Evolutionary conservation across 805 yeast genomes (phyloP).

Genomic region (Candida palmyrensis): DNA sequence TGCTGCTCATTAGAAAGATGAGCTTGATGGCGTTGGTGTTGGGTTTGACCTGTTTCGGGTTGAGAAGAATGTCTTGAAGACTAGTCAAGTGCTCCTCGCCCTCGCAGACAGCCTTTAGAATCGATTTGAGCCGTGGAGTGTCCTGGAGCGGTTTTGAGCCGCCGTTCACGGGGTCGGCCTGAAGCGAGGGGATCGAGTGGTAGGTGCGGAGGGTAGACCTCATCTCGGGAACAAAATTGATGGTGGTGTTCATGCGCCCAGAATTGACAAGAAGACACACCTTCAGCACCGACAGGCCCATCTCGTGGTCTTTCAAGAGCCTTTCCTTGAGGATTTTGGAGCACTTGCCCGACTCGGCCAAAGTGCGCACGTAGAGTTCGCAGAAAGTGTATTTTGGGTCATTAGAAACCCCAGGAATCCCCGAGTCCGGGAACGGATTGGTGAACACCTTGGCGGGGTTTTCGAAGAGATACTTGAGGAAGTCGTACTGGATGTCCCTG

Average conservation of each 20-base stretch:
- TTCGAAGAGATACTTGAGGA: constrained; percentile 58
- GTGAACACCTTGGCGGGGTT: constrained; percentile 65
- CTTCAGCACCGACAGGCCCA: constrained; percentile 69
- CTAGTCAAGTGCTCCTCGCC: constrained; percentile 47
- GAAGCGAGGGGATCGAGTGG: constrained; percentile 89
- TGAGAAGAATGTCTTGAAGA: constrained; percentile 40
- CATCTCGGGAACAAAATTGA: constrained; percentile 94
- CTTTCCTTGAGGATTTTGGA: constrained; percentile 81
- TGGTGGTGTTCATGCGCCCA: constrained; percentile 92
- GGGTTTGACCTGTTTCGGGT: constrained; percentile 24
- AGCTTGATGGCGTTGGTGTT: constrained; percentile 67
- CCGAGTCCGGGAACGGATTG: constrained; percentile 48
- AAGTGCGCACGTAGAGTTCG: constrained; percentile 74
- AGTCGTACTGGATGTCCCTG: constrained; percentile 79
- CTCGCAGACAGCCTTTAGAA: constrained; percentile 83
- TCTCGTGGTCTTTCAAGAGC: constrained; percentile 53
- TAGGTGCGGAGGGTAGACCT: constrained; percentile 87
- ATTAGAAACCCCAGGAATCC: constrained; percentile 28
- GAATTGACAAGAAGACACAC: constrained; percentile 84
- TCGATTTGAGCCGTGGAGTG: constrained; percentile 88
- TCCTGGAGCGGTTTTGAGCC: constrained; percentile 77
- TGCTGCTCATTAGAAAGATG: constrained; percentile 67
- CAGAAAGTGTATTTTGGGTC: constrained; percentile 64
- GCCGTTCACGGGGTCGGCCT: constrained; percentile 52
- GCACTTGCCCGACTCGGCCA: constrained; percentile 78